These are phyloP conservation scores for Exserohilum rostratum DNA, from an alignment of 2,329 filamentous ascomycete genomes.

Conservation along the genomic window DNA sequence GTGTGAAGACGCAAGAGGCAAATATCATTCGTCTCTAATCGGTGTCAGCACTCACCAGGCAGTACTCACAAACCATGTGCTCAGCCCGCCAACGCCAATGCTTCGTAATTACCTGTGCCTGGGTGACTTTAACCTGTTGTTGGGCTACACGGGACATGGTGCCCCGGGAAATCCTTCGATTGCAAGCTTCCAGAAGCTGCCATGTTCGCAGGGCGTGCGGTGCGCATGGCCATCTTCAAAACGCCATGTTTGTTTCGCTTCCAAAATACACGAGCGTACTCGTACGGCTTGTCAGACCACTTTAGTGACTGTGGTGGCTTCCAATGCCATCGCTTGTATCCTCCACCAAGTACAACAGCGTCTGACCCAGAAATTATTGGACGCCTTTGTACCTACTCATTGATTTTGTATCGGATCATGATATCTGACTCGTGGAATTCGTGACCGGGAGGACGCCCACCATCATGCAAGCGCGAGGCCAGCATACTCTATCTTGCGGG, in stretches of 20 bases:
- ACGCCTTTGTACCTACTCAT: conserved; percentile 1
- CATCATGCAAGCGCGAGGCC: neutral
- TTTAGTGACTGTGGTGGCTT: neutral
- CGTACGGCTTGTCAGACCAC: neutral
- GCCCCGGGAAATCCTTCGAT: conserved; percentile 10
- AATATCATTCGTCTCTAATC: conserved; percentile 6
- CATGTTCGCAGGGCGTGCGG: conserved; percentile 6
- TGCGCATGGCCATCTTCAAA: conserved; percentile 4
- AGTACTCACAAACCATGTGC: conserved; percentile 1
- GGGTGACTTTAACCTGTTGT: neutral
- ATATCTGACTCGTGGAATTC: conserved; percentile 5
- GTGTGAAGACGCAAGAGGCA: conserved; percentile 15
- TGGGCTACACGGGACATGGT: neutral
- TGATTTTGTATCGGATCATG: conserved; percentile 1
- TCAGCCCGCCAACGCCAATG: neutral
- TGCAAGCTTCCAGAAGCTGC: conserved; percentile 21
- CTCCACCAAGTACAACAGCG: neutral
- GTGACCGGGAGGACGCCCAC: neutral
- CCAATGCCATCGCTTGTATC: neutral
- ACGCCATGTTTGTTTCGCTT: neutral
- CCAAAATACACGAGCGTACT: neutral
- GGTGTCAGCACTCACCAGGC: conserved; percentile 6
- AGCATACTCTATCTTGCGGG: neutral
- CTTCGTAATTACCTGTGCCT: conserved; percentile 6
- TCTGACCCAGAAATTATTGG: neutral